These are phyloP conservation scores for Thalassiosira profunda DNA, from an alignment of 108 stramenopile species.

Conservation along the genomic window DNA sequence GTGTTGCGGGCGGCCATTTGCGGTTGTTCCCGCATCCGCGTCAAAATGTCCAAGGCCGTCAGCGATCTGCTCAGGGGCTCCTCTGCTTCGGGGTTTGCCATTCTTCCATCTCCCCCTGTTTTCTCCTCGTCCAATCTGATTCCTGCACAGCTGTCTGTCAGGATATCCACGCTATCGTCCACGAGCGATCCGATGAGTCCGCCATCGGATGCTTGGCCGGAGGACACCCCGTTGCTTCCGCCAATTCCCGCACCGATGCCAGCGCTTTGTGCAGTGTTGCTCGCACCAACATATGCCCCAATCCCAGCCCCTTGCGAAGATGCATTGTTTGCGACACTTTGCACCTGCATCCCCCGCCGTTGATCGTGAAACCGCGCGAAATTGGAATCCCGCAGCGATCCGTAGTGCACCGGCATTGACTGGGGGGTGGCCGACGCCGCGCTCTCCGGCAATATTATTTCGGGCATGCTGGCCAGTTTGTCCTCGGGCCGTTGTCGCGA, in stretches of 20 bases:
- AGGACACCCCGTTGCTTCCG: no score
- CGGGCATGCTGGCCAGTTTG: constrained; percentile 41
- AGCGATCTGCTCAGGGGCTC: constrained; percentile 30
- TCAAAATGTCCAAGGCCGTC: constrained; percentile 43
- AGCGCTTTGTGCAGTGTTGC: background rate
- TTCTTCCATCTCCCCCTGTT: constrained; percentile 3
- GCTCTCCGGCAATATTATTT: constrained; percentile 37
- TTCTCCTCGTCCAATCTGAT: no score
- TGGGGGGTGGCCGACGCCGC: constrained; percentile 16
- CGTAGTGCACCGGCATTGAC: constrained; percentile 19
- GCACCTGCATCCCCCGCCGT: constrained; percentile 26
- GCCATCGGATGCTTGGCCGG: no score
- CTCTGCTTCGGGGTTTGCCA: background rate
- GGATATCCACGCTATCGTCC: no score
- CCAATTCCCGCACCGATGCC: no score
- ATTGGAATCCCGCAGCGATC: constrained; percentile 33
- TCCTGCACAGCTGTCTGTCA: no score
- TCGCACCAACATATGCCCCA: background rate
- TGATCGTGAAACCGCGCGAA: constrained; percentile 23
- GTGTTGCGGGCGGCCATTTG: no score
- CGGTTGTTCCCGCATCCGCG: no score
- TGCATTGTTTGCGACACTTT: constrained; percentile 19
- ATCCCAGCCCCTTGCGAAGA: background rate
- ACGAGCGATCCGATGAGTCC: no score
- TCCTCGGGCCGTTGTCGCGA: constrained; percentile 19